These are phyloP conservation scores for Backusella parvicylindrica DNA, from an alignment of 192 early-diverging fungal genomes.

Conservation along the genomic window DNA sequence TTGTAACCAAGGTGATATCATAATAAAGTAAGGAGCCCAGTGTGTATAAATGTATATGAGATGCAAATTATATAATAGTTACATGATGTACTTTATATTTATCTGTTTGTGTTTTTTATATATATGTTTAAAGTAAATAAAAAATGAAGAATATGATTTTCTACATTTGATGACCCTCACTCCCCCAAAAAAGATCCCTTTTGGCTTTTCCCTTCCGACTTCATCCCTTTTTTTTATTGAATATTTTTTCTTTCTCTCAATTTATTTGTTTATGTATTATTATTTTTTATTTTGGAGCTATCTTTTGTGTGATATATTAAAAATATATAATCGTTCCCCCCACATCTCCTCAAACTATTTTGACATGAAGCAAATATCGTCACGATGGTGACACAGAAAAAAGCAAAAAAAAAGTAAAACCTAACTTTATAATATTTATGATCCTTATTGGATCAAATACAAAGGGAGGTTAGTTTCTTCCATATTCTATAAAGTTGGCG, in stretches of 20 bases:
- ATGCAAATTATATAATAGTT: not conserved
- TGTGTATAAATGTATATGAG: not conserved
- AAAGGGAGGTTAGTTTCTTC: constrained; percentile 4
- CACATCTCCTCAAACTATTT: not conserved
- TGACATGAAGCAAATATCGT: constrained; percentile 5
- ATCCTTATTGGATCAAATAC: not conserved
- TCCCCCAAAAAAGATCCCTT: not conserved
- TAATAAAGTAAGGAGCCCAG: not conserved
- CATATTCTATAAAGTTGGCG: constrained; percentile 6
- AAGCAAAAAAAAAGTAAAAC: not conserved
- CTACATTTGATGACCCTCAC: not conserved
- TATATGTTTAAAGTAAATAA: not conserved
- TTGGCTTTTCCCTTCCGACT: not conserved
- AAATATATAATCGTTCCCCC: not conserved
- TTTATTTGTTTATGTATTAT: not conserved
- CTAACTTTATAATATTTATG: constrained; percentile 4
- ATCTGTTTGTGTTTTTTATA: not conserved
- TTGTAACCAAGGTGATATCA: not conserved
- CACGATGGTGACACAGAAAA: not conserved
- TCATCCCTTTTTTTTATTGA: not conserved
- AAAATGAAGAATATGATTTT: not conserved
- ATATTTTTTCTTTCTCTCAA: not conserved
- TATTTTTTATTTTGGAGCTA: not conserved
- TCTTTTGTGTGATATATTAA: not conserved
- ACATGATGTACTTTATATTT: not conserved